Conservation (phyloP, 495 filamentous ascomycete genomes). For the Copromyces sp. region DNA sequence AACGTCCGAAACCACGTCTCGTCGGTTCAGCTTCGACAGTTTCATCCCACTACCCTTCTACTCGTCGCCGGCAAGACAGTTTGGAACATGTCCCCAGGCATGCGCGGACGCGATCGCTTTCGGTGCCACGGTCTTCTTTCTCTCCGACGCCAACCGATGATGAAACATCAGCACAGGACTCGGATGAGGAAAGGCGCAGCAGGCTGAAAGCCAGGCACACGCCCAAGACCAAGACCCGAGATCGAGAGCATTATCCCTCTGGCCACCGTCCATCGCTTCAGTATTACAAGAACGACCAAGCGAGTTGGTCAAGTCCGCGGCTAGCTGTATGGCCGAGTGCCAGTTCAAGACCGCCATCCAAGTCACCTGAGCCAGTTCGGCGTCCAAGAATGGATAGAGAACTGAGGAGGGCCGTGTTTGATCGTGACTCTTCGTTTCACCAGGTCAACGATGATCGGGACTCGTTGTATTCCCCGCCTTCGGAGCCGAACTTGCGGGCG, state of each 20-base stretch:
- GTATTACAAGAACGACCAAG: constrained; percentile 14
- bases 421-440: background rate
- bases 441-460: background rate
- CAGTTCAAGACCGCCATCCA: background rate
- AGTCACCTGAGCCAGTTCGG: background rate
- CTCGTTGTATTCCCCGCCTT: background rate
- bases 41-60: background rate
- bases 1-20: background rate
- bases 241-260: background rate
- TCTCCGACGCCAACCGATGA: background rate
- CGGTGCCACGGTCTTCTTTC: background rate
- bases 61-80: background rate
- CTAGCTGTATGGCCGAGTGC: constrained; percentile 2
- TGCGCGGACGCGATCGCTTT: background rate
- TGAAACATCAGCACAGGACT: background rate
- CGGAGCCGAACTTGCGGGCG: background rate
- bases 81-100: background rate
- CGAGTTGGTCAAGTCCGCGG: constrained; percentile 5
- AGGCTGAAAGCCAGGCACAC: background rate
- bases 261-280: background rate
- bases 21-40: background rate
- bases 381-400: background rate
- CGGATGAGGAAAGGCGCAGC: background rate
- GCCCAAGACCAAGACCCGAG: background rate
- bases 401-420: background rate